Conservation (phyloP, 2,329 filamentous ascomycete species). For the Fusarium illudens region DNA sequence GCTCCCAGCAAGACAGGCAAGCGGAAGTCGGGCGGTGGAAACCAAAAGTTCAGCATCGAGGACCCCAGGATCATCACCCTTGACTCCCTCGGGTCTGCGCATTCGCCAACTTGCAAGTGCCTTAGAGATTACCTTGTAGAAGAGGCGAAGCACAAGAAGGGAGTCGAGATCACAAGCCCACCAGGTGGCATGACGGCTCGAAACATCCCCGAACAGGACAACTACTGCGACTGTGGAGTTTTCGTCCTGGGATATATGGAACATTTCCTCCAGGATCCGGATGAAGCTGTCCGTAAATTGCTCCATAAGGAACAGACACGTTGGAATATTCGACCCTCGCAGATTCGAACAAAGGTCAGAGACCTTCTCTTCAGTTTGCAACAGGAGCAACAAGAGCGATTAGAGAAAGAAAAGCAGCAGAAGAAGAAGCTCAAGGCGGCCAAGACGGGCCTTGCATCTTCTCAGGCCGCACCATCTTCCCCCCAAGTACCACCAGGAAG, state of each 20-base stretch:
- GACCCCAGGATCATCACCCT: slow-evolving; percentile 82
- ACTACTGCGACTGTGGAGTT: slow-evolving; percentile 89
- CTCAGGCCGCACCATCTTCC: slow-evolving; percentile 25
- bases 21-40: slow-evolving; percentile 23
- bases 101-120: slow-evolving; percentile 69
- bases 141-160: slow-evolving; percentile 73
- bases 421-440: slow-evolving; percentile 44
- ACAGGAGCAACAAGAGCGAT: slow-evolving; percentile 59
- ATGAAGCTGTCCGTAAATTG: slow-evolving; percentile 72
- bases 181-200: slow-evolving; percentile 71
- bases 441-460: slow-evolving; percentile 34
- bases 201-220: slow-evolving; percentile 80
- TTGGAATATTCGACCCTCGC: slow-evolving; percentile 64
- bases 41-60: slow-evolving; percentile 50
- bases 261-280: slow-evolving; percentile 80
- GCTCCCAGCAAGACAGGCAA: slow-evolving; percentile 14
- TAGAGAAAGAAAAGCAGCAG: slow-evolving; percentile 50
- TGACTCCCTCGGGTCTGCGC: slow-evolving; percentile 78
- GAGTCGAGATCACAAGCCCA: slow-evolving; percentile 50
- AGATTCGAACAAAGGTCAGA: slow-evolving; percentile 72
- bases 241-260: slow-evolving; percentile 87
- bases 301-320: slow-evolving; percentile 63
- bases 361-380: slow-evolving; percentile 71
- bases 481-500: slow-evolving; percentile 21
- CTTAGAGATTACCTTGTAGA: slow-evolving; percentile 80